Percentiles rank a stretch among this genome's conserved stretches.
Conservation (phyloP, 192 early-diverging fungal species). For the Coemansia sp. region DNA sequence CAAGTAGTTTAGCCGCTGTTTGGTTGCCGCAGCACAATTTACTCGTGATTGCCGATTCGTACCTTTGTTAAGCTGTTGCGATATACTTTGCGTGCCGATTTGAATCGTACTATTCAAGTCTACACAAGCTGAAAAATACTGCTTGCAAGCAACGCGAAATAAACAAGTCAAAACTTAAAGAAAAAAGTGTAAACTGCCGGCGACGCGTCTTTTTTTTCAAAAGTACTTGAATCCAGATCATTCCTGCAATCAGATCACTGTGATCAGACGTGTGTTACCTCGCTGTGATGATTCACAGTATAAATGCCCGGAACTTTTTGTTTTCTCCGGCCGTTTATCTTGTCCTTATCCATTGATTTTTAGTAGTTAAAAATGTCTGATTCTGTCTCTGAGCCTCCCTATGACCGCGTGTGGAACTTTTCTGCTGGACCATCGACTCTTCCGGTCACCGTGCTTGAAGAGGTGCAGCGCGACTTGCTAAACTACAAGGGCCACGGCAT, state of each 20-base stretch:
- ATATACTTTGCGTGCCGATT: not conserved
- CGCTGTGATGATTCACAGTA: slow-evolving; percentile 1
- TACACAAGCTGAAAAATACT: not conserved
- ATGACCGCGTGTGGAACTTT: slow-evolving; percentile 69
- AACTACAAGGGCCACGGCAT: slow-evolving; percentile 81
- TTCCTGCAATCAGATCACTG: slow-evolving; percentile 1
- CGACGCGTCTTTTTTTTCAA: not conserved
- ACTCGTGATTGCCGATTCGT: not conserved
- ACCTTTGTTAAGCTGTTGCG: not conserved
- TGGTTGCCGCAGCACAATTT: not conserved
- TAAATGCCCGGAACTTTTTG: not conserved
- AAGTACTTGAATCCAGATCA: not conserved
- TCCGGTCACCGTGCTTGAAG: slow-evolving; percentile 76
- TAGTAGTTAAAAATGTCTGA: slow-evolving; percentile 13
- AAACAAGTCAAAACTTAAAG: not conserved
- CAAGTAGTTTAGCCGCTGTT: not conserved
- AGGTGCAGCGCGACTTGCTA: slow-evolving; percentile 80
- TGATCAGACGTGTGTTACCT: not conserved
- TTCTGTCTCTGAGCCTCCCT: slow-evolving; percentile 17
- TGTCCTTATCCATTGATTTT: not conserved
- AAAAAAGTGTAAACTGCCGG: not conserved
- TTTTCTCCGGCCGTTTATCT: not conserved
- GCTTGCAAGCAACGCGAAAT: not conserved
- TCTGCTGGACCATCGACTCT: slow-evolving; percentile 91
- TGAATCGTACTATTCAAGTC: not conserved